Base-by-base conservation (phyloP, 129 eudicot genomes). In the Oenanthe sinensis region DNA sequence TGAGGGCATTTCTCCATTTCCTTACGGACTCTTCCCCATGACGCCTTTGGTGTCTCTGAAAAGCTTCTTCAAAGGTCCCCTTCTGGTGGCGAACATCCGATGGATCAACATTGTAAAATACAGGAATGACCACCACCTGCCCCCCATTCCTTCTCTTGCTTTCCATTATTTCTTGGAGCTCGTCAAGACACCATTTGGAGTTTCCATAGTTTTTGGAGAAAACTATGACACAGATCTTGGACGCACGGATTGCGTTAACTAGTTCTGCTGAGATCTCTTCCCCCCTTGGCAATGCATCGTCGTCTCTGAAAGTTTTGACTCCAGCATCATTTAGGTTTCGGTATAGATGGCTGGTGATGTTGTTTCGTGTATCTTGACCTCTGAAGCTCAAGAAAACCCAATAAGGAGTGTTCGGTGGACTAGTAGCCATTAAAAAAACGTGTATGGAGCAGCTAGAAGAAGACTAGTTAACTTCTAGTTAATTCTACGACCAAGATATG, bases 351-450 rank as follows among this genome's bases (percentile, higher is more conserved):
- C 67, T 58, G 11, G 67, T 58, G 24, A 58, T 58, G 67, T n/a
- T 58, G 67, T 58, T 58, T 58, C 67, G 67, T n/a, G 67, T 58
- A 10, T 58, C 67, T 58, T 58, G 67, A 58, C 67, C 67, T 58
- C 67, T 58, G 67, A 58, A 58, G 67, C 67, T 58, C 67, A 58
- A 58, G 33, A 58, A 58, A 0, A 58, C 67, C 67, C 67, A 58
- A n/a, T 58, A 58, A 58, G 67, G 67, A n/a, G 33, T 58, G 67
- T 58, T 58, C 11, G 67, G 67, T 20, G 67, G 67, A 58, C 67
- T 58, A n/a, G 33, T 9, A 58, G 67, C 33, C 67, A 58, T 58
- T n/a, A 49, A 20, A 49, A 15, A 49, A 3, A 7, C 65, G 65
- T 22, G 1, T 22, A 0, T 24, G 14, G 0, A 58, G 33, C 65